Evolutionary conservation across 805 yeast genomes (phyloP), one percentile per base, ranked within the genome.

Genomic region (Myxozyma geophila): DNA sequence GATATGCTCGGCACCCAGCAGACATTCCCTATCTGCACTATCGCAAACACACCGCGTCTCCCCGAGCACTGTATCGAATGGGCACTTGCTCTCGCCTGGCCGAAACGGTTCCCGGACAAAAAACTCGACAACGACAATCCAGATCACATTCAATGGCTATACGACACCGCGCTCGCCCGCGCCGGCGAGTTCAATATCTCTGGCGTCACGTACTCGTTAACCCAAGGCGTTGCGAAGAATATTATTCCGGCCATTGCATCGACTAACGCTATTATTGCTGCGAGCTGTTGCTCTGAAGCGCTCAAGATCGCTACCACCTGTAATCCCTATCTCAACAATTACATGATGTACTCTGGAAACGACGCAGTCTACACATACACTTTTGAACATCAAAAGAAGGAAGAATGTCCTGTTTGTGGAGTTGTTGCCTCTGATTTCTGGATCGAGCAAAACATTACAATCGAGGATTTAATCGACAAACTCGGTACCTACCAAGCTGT

Each of bases 61-160:
- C 95, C 97, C 0, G 97, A 92, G 70, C 98, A 93, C 75, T 92
- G 98, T 71, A 87, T 93, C 9, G 97, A 92, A 74, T 93, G 95
- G 88, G 92, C 93, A 0, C 84, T 85, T 63, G 87, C 86, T 39
- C 78, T 90, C 2, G 87, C 85, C 69, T 90, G 97, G 96, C 87
- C 87, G 0, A 75, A 79, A 54, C 67, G 69, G 2, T 81, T 82
- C 61, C 80, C 82, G 41, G 70, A 69, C 58, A 75, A 71, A 37
- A 78, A 77, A 59, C 83, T 89, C 60, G 92, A 92, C 72, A 82
- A 87, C 58, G 98, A 92, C 74, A 73, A 80, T 51, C 84, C 86
- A 0, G 84, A 81, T 1, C 88, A 90, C 67, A 83, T 90, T 12
- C 82, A 83, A 13, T 83, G 86, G 85, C 79, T 93, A 72, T 85